Base-by-base conservation (phyloP, 495 filamentous ascomycete genomes). In the Penicillium steckii region DNA sequence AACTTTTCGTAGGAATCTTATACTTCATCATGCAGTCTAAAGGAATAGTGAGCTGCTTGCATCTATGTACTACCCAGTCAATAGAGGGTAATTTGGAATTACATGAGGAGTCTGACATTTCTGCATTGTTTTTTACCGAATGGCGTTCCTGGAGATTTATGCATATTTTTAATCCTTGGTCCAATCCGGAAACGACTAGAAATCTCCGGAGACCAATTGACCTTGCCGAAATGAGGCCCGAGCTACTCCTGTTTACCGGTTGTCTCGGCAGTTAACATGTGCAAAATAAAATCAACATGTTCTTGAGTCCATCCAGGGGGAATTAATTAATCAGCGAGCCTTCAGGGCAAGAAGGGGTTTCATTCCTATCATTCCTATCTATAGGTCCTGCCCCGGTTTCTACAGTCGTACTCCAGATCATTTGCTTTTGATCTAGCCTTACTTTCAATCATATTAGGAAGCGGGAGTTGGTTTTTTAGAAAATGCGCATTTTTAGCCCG, bases 271-370 rank as follows among this genome's bases (percentile, higher is more conserved):
- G 29, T 37, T 37, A 18, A n/a, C 38, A 41, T 41, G 38, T 41
- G 38, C 17, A 41, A 23, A 8, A n/a, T n/a, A n/a, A n/a, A n/a
- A n/a, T n/a, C n/a, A 41, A 26, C 18, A 47, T 46, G n/a, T 42
- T 24, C 51, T 40, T 38, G 43, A 42, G 26, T 44, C 53, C 53
- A 49, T 44, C 56, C 57, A 60, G 53, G 53, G 48, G 57, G 2
- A 15, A 8, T 15, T 8, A 26, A 56, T 60, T 52, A 26, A 29
- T 47, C 52, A 45, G 52, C 47, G 19, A 21, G 8, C 13, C 2
- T 5, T 27, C 26, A 10, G 26, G 5, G 4, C 26, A 27, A 5
- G 5, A 4, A 27, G 4, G 8, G 5, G 32, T 13, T 8, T 3
- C 32, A 35, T 15, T 7, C 32, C 4, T 35, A 7, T 35, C 13